phyloP scores from a whole-genome alignment of 441 rosid genomes.

The Pelargonium citronellum region DNA sequence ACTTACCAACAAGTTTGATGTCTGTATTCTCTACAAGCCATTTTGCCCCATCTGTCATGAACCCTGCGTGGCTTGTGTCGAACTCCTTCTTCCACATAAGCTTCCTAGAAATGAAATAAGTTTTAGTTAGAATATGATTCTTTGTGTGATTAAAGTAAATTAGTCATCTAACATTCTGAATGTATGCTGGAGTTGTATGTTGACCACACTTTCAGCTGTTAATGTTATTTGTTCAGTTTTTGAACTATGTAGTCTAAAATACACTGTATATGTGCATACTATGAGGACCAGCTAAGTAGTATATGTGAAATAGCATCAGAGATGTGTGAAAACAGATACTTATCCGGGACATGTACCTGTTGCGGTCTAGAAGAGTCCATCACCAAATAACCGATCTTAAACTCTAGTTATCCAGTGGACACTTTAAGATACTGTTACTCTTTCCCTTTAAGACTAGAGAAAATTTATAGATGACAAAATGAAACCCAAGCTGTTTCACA shows the following conservation, averaged over 20 bases:
- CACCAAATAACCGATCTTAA: not conserved
- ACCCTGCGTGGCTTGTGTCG: conserved; percentile 54
- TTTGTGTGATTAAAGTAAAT: too few species aligned
- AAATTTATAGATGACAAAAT: not conserved
- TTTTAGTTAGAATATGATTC: too few species aligned
- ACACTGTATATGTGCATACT: too few species aligned
- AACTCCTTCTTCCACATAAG: conserved; percentile 54
- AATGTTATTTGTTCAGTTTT: not conserved
- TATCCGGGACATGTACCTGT: too few species aligned
- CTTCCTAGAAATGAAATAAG: conserved; percentile 30
- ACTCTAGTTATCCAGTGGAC: not conserved
- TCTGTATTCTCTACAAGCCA: conserved; percentile 64
- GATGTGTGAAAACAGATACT: too few species aligned
- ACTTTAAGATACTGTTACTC: not conserved
- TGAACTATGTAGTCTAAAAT: not conserved
- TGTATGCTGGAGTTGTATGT: not conserved
- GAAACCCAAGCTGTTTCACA: not conserved
- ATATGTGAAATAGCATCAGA: too few species aligned
- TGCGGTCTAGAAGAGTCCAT: too few species aligned
- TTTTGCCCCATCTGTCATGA: conserved; percentile 46
- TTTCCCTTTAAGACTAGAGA: not conserved
- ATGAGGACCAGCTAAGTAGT: too few species aligned
- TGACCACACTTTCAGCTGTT: not conserved
- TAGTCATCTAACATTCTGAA: too few species aligned
- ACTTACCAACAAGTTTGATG: conserved; percentile 59